Base-by-base conservation (phyloP, 2,329 filamentous ascomycete genomes). In the Fusarium sp. region DNA sequence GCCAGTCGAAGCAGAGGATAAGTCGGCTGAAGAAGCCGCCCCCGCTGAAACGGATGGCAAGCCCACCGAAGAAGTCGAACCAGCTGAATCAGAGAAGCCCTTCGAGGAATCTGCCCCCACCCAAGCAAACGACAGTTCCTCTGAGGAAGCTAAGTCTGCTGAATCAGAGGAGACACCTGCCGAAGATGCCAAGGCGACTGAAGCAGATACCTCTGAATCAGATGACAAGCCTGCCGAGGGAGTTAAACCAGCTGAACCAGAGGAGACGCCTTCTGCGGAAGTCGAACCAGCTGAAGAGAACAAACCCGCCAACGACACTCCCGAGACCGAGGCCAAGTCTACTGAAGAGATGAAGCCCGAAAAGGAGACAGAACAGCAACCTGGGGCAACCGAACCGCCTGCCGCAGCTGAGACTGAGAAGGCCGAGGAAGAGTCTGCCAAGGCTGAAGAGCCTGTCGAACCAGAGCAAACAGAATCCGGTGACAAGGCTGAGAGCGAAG, bases 381-480 rank as follows among this genome's bases (percentile, higher is more conserved):
- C 52, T 18, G 52, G 37, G 20, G 52, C 52, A 33, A 22, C 33
- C 8, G 31, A 57, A 37, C 16, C 31, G n/a, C 31, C 52, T 24
- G 33, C 33, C 20, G 33, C 52, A 24, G 37, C 22, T 24, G 64
- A 70, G 14, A 29, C 22, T 10, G 43, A 45, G 11, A 24, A 60
- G 4, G 59, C 60, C 6, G 48, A 69, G 10, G 48, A 31, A 18
- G 48, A 29, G 48, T 37, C 27, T 24, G 52, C 52, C 11, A 14
- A 57, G 52, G 18, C 52, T 24, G 31, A 35, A 31, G 16, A 57
- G 33, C 52, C 29, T 57, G 20, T 13, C 20, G 52, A 57, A 16
- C 31, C 31, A 57, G 52, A 35, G 52, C 52, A 33, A 57, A 57
- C 52, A 57, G 52, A 57, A 57, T 57, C 52, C 18, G 67, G 65